Percentiles rank a stretch among this genome's conserved stretches.
phyloP scores from a whole-genome alignment of 2,329 filamentous ascomycete genomes.

The Stachybotrys elegans region DNA sequence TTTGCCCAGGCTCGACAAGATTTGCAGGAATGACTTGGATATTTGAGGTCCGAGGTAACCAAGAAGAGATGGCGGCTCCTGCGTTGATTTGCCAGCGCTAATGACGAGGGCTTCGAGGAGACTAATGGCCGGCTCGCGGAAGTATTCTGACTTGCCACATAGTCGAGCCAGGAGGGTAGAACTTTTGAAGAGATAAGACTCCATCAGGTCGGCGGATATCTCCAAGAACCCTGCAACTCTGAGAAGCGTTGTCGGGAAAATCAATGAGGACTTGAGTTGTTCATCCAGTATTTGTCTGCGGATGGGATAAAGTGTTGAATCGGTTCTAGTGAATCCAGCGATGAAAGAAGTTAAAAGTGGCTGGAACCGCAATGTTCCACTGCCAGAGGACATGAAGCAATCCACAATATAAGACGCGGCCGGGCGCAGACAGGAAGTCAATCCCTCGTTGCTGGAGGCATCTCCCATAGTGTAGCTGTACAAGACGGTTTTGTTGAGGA shows the following conservation, averaged over 20 bases:
- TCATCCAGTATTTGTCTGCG: conserved; percentile 49
- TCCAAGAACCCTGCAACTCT: conserved; percentile 62
- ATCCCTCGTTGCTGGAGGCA: conserved; percentile 34
- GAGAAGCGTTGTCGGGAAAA: conserved; percentile 65
- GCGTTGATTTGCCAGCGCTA: conserved; percentile 57
- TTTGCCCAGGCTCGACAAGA: conserved; percentile 71
- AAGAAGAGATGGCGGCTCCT: conserved; percentile 90
- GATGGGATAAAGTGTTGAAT: conserved; percentile 57
- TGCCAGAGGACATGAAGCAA: conserved; percentile 67
- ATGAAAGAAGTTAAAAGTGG: conserved; percentile 70
- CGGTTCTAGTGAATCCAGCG: conserved; percentile 37
- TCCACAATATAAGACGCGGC: conserved; percentile 73
- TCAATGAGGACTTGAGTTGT: conserved; percentile 61
- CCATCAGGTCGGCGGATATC: conserved; percentile 59
- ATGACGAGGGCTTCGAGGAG: conserved; percentile 71
- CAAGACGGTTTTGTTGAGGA: conserved; percentile 66
- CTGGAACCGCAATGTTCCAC: conserved; percentile 68
- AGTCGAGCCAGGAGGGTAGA: conserved; percentile 72
- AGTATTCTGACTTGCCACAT: conserved; percentile 64
- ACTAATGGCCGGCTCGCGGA: conserved; percentile 59
- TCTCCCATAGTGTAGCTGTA: conserved; percentile 74
- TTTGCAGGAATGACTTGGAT: conserved; percentile 76
- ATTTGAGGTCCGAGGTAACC: conserved; percentile 80
- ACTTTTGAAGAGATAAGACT: conserved; percentile 75
- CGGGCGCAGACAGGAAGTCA: conserved; percentile 60